These are phyloP conservation scores for Papiliotrema nemorosa DNA, from an alignment of 1,284 basidiomycete species.

Conservation along the genomic window DNA sequence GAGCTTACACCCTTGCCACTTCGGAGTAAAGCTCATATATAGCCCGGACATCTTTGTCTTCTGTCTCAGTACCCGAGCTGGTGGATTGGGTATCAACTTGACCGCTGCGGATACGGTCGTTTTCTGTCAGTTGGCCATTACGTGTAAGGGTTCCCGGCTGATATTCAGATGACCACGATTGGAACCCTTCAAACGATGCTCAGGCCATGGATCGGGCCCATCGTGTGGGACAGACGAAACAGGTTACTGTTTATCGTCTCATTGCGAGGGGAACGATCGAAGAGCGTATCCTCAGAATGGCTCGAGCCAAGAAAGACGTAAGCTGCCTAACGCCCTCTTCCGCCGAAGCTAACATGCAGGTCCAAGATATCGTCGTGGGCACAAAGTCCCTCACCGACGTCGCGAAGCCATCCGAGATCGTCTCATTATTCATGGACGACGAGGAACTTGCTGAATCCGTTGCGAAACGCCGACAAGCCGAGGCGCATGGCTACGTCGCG, in stretches of 20 bases:
- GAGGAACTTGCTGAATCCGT: constrained; percentile 56
- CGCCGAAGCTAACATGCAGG: constrained; percentile 52
- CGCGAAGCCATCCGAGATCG: constrained; percentile 94
- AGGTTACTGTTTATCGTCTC: constrained; percentile 97
- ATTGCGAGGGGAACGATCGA: constrained; percentile 93
- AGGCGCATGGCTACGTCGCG: constrained; percentile 44
- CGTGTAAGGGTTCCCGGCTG: constrained; percentile 3
- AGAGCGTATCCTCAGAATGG: constrained; percentile 93
- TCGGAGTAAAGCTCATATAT: constrained; percentile 1
- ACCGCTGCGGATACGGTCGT: constrained; percentile 97
- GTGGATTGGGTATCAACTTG: constrained; percentile 96
- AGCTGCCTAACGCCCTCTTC: constrained; percentile 33
- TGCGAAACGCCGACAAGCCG: constrained; percentile 48
- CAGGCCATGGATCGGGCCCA: constrained; percentile 99
- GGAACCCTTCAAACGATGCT: constrained; percentile 99
- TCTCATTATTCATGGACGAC: constrained; percentile 90
- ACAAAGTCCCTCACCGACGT: constrained; percentile 90
- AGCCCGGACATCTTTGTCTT: constrained; percentile 95
- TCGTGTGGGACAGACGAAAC: constrained; percentile 95
- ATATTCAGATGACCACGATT: constrained; percentile 84
- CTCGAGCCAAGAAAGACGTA: constrained; percentile 92
- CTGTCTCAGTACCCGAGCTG: constrained; percentile 91
- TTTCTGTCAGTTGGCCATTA: constrained; percentile 55
- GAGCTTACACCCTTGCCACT: constrained; percentile 29
- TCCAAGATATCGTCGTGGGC: constrained; percentile 98